Base-by-base conservation (phyloP, 2,329 filamentous ascomycete genomes). In the Microdochium trichocladiopsis region DNA sequence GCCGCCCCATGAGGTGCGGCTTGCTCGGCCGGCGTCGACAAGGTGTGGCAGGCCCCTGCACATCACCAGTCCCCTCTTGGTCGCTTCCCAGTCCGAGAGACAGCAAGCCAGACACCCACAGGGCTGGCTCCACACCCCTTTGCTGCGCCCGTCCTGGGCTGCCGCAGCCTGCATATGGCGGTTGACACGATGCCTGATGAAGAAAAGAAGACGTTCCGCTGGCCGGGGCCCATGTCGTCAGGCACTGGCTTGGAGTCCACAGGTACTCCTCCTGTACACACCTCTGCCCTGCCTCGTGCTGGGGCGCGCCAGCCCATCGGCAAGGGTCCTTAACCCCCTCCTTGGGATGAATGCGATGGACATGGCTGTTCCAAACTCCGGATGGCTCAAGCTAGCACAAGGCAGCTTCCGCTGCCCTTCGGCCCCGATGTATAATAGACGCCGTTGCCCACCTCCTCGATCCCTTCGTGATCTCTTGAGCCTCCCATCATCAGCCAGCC, bases 391-490 rank as follows among this genome's bases (percentile, higher is more conserved):
- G n/a, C 41, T 6, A 45, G 41, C 41, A 45, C 41, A 22, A 45
- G 41, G 41, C 41, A 22, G 41, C 41, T 22, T 21, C 41, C 18
- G 18, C 41, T 31, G 41, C 14, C 36, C 22, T 23, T 45, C 41
- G 41, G 41, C 21, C 41, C 41, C 41, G 41, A 45, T 45, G 14
- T 45, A 45, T 45, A 45, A 45, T 45, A 45, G 41, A 45, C n/a
- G 41, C 41, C 12, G 41, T 18, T 18, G 18, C 41, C 41, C 41
- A 12, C 41, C 41, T 23, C 41, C 41, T 45, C 41, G 18, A 22
- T 18, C 41, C 18, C 41, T 8, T 45, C 41, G 12, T 16, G 4
- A 21, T 12, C 41, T 22, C 12, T 45, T 45, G 41, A 45, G 41
- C 41, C 41, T 45, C 41, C 21, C 41, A 45, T 23, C 41, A 8